A percentile compares a stretch with the other conserved stretches of the same genome.
These are phyloP conservation scores for Parastagonospora avenae DNA, from an alignment of 2,329 filamentous ascomycete species.

Conservation along the genomic window DNA sequence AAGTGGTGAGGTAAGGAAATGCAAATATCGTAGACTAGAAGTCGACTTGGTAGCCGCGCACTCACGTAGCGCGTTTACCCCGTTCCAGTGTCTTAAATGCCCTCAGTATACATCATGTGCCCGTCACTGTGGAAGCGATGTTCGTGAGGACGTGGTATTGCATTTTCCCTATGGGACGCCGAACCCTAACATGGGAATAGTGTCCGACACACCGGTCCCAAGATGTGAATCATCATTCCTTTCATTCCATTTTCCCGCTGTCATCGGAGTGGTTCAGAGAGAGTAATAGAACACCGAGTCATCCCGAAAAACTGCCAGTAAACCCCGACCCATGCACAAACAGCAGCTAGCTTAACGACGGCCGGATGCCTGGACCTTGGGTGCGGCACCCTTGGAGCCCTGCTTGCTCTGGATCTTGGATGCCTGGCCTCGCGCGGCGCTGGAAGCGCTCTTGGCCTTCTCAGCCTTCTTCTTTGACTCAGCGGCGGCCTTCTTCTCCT, in stretches of 20 bases:
- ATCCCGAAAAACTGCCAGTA: conserved; percentile 33
- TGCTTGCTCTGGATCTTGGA: conserved; percentile 92
- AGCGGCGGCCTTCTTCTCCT: conserved; percentile 94
- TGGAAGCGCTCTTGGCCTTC: conserved; percentile 91
- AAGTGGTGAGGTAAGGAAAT: too few relatives aligned
- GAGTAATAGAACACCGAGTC: conserved; percentile 38
- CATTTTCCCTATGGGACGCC: conserved; percentile 42
- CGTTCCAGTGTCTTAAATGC: too few relatives aligned
- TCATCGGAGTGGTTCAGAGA: conserved; percentile 28
- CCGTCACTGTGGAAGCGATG: background rate
- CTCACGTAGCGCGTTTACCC: too few relatives aligned
- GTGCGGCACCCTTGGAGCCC: conserved; percentile 86
- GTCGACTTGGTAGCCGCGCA: too few relatives aligned
- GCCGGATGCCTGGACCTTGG: conserved; percentile 79
- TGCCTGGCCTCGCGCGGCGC: conserved; percentile 76
- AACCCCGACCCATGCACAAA: conserved; percentile 31
- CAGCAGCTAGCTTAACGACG: conserved; percentile 70
- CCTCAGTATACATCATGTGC: too few relatives aligned
- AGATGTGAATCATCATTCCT: conserved; percentile 35
- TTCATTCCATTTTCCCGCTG: conserved; percentile 35
- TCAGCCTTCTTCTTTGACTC: conserved; percentile 97
- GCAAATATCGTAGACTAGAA: too few relatives aligned
- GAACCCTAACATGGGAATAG: conserved; percentile 33
- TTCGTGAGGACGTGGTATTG: conserved; percentile 44
- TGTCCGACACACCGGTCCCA: conserved; percentile 29